phyloP scores from a whole-genome alignment of 2,329 filamentous ascomycete genomes.

The Cryphonectria japonica region DNA sequence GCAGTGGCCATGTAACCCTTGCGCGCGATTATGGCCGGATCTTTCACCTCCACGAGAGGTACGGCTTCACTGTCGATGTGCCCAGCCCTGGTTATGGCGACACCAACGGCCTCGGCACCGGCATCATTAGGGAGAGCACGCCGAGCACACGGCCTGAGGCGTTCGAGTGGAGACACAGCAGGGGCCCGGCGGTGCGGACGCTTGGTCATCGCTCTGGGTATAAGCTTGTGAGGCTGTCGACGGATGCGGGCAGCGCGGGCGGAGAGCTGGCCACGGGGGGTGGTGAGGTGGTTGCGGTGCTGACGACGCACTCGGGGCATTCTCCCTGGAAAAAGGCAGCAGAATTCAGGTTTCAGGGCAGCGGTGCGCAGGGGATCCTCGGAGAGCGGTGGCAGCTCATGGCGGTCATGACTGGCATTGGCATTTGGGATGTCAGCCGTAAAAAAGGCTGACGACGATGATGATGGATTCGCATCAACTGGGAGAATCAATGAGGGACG shows the following conservation, averaged over 20 bases:
- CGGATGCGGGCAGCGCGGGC: neutral
- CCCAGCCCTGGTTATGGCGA: neutral
- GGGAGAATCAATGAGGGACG: no score
- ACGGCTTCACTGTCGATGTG: slow-evolving; percentile 3
- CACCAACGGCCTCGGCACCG: neutral
- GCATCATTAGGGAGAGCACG: neutral
- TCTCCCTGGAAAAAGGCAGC: neutral
- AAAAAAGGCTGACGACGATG: neutral
- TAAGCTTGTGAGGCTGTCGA: slow-evolving; percentile 17
- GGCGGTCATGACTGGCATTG: slow-evolving; percentile 17
- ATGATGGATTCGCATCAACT: neutral
- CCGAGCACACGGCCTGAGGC: slow-evolving; percentile 3
- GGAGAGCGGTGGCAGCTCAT: slow-evolving; percentile 10
- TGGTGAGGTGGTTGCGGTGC: slow-evolving; percentile 13
- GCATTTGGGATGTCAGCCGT: slow-evolving; percentile 6
- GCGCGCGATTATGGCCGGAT: neutral
- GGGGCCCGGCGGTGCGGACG: neutral
- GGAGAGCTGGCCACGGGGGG: slow-evolving; percentile 13
- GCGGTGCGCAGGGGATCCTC: slow-evolving; percentile 14
- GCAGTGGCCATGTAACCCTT: neutral
- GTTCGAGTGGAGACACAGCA: slow-evolving; percentile 16
- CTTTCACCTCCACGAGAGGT: neutral
- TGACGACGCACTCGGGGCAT: neutral
- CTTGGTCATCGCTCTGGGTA: slow-evolving; percentile 4
- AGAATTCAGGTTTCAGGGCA: slow-evolving; percentile 11